A percentile compares a stretch with the other conserved stretches of the same genome.
phyloP scores from a whole-genome alignment of 176 grass and related monocot species.

The Eremochloa ophiuroides region DNA sequence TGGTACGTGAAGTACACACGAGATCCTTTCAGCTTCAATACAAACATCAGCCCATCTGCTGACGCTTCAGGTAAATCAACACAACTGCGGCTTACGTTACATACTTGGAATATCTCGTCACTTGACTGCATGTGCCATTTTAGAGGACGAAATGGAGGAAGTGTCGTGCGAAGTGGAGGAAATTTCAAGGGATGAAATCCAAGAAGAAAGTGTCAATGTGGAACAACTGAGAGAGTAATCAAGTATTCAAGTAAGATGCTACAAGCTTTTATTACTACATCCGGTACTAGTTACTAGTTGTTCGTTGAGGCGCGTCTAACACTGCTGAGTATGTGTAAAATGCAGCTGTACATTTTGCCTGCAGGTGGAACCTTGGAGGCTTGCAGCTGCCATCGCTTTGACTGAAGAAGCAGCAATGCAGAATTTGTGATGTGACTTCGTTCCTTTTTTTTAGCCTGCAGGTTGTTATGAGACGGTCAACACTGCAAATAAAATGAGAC shows the following conservation, averaged over 20 bases:
- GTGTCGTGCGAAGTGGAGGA: background rate
- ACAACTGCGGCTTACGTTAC: background rate
- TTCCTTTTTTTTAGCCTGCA: background rate
- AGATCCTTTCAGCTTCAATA: background rate
- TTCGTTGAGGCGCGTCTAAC: background rate
- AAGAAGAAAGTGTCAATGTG: background rate
- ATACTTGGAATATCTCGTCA: background rate
- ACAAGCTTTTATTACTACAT: background rate
- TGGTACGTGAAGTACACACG: background rate
- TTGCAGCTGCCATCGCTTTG: background rate
- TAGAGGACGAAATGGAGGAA: background rate
- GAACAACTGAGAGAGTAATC: background rate
- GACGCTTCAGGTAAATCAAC: background rate
- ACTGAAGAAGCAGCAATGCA: background rate
- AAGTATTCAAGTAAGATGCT: background rate
- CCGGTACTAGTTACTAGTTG: background rate
- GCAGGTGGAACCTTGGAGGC: background rate
- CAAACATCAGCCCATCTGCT: background rate
- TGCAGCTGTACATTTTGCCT: background rate
- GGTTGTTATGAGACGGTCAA: background rate
- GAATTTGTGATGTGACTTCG: background rate
- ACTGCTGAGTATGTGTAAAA: background rate
- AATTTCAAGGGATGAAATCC: background rate
- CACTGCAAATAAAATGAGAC: background rate
- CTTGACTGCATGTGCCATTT: background rate